A percentile compares a stretch with the other conserved stretches of the same genome.
These are phyloP conservation scores for Phytophthora kernoviae DNA, from an alignment of 352 stramenopile genomes.

Conservation along the genomic window DNA sequence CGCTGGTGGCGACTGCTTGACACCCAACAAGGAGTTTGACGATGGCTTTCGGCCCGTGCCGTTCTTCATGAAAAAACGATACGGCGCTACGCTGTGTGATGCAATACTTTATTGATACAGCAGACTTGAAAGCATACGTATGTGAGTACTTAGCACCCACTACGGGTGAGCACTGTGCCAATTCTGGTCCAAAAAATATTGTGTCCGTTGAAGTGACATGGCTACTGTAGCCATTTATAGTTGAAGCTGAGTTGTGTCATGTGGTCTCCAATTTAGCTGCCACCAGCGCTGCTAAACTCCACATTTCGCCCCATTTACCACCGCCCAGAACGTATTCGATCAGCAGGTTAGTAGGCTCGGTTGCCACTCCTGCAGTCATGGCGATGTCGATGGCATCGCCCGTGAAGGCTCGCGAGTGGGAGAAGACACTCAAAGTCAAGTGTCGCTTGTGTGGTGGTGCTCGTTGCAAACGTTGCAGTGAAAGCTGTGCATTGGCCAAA, in stretches of 20 bases:
- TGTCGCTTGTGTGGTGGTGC: slow-evolving; percentile 86
- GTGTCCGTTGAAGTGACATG: slow-evolving; percentile 18
- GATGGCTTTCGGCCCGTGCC: slow-evolving; percentile 24
- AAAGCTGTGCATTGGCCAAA: slow-evolving; percentile 76
- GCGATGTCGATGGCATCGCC: slow-evolving; percentile 57
- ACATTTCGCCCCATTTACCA: neutral
- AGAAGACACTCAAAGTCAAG: slow-evolving; percentile 84
- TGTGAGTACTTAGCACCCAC: neutral
- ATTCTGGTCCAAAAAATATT: slow-evolving; percentile 3
- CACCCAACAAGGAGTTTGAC: slow-evolving; percentile 20
- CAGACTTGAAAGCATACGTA: neutral
- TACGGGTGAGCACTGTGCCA: neutral
- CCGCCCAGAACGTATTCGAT: neutral
- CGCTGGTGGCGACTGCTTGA: slow-evolving; percentile 22
- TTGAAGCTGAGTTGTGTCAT: neutral
- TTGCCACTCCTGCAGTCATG: neutral
- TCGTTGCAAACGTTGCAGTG: slow-evolving; percentile 88
- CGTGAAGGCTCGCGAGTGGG: slow-evolving; percentile 81
- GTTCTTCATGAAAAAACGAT: slow-evolving; percentile 31
- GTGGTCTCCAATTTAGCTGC: slow-evolving; percentile 16
- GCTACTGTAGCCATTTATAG: slow-evolving; percentile 5
- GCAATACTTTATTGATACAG: no score
- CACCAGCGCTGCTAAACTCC: neutral
- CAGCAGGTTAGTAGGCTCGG: neutral
- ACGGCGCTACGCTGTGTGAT: no score